These are phyloP conservation scores for Rhodosorus marinus DNA, from an alignment of 23 red algal genomes.

Conservation along the genomic window DNA sequence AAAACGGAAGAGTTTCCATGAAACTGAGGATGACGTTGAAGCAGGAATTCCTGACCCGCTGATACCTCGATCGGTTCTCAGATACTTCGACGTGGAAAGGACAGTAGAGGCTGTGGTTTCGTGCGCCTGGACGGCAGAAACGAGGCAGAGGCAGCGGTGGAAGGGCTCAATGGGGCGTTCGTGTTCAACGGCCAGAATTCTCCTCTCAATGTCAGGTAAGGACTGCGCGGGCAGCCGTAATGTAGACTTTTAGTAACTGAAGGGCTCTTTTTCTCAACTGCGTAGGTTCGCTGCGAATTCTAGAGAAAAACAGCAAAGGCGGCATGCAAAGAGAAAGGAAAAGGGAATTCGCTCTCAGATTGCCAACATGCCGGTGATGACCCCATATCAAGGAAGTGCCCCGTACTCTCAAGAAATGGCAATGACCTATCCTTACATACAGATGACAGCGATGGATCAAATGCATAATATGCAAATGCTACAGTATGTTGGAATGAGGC, in stretches of 20 bases:
- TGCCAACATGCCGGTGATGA: background rate
- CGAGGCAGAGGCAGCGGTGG: background rate
- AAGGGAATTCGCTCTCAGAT: background rate
- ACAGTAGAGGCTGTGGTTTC: background rate
- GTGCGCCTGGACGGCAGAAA: background rate
- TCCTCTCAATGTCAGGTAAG: background rate
- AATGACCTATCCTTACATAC: no score
- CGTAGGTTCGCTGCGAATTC: background rate
- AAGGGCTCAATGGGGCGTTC: background rate
- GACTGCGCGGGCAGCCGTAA: no score
- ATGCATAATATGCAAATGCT: no score
- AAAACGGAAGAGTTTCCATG: no score
- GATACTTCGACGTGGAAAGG: background rate
- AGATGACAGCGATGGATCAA: no score
- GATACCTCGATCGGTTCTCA: no score
- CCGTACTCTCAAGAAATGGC: no score
- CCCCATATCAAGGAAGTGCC: background rate
- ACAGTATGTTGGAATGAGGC: no score
- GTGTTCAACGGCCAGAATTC: background rate
- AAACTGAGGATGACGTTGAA: no score
- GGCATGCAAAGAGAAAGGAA: background rate
- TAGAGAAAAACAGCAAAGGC: background rate
- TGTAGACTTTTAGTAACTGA: background rate
- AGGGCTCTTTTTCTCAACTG: background rate
- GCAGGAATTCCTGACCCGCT: no score